Conservation (phyloP, 1,284 basidiomycete species). For the Pseudozyma sp. region DNA sequence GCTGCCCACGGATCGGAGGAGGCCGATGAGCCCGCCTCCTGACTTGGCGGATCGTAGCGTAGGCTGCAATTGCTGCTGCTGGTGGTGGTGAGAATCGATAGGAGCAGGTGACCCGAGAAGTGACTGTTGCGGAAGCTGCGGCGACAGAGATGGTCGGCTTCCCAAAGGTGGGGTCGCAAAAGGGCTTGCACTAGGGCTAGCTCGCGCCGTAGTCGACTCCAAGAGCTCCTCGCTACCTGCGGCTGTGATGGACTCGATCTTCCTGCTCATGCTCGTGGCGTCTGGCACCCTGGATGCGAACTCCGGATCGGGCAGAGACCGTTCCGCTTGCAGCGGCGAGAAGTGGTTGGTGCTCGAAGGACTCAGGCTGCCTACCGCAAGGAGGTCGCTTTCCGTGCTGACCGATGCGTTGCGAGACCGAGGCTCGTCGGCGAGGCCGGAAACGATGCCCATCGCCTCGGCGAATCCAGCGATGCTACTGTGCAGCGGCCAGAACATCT, state of each 20-base stretch:
- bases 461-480: conserved; percentile 26
- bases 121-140: conserved; percentile 14
- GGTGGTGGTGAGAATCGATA: conserved; percentile 14
- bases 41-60: conserved; percentile 21
- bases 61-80: conserved; percentile 3
- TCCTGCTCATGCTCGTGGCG: conserved; percentile 24
- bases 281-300: conserved; percentile 34
- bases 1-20: conserved; percentile 42
- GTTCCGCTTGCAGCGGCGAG: conserved; percentile 28
- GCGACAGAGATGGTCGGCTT: conserved; percentile 19
- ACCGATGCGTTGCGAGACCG: conserved; percentile 20
- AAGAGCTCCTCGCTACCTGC: conserved; percentile 31
- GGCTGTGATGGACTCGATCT: conserved; percentile 37
- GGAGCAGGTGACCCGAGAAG: conserved; percentile 44
- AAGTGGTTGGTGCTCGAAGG: conserved; percentile 38
- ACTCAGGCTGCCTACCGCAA: conserved; percentile 17
- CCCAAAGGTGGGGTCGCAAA: conserved; percentile 38
- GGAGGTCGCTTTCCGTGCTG: conserved; percentile 31
- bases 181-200: conserved; percentile 24
- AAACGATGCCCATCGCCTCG: conserved; percentile 45
- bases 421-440: conserved; percentile 3
- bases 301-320: conserved; percentile 24
- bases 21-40: conserved; percentile 30
- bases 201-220: conserved; percentile 11
- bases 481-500: conserved; percentile 55